Conservation (phyloP, 1,284 basidiomycete species). For the Trichosporon sp. region DNA sequence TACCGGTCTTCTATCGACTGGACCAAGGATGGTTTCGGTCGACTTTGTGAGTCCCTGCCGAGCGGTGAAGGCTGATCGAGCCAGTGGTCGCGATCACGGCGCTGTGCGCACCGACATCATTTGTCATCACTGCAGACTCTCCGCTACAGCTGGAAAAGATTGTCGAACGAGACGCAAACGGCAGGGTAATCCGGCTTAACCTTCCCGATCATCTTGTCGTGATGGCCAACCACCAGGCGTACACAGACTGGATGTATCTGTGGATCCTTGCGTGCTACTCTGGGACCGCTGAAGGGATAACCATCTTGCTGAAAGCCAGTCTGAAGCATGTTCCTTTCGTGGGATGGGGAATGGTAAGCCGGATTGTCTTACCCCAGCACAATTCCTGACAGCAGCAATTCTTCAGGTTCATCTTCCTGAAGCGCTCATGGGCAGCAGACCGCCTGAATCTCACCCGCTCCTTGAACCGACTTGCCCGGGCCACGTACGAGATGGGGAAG, state of each 20-base stretch:
- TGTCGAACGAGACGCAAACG: constrained; percentile 55
- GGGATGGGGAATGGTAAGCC: constrained; percentile 57
- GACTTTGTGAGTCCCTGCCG: constrained; percentile 58
- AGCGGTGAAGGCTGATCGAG: not conserved
- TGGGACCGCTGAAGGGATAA: constrained; percentile 61
- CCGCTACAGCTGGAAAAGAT: constrained; percentile 42
- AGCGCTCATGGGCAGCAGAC: constrained; percentile 81
- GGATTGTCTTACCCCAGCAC: not conserved
- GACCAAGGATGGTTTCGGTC: constrained; percentile 76
- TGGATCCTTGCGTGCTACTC: constrained; percentile 81
- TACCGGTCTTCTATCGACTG: constrained; percentile 68
- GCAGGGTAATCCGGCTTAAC: constrained; percentile 60
- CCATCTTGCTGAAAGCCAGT: constrained; percentile 84
- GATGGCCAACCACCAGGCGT: constrained; percentile 79
- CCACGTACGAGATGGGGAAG: constrained; percentile 58
- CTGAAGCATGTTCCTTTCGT: constrained; percentile 81
- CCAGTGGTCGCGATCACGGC: constrained; percentile 54
- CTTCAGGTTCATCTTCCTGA: constrained; percentile 83
- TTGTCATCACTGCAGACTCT: constrained; percentile 60
- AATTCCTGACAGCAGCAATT: constrained; percentile 60
- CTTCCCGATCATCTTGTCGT: constrained; percentile 72
- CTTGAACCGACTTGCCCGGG: constrained; percentile 45
- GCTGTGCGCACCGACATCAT: constrained; percentile 72
- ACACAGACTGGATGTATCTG: constrained; percentile 80
- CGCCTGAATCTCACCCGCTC: constrained; percentile 56